Conservation (phyloP, 2,329 filamentous ascomycete genomes). For the Graphilbum ipis-grandicollis region DNA sequence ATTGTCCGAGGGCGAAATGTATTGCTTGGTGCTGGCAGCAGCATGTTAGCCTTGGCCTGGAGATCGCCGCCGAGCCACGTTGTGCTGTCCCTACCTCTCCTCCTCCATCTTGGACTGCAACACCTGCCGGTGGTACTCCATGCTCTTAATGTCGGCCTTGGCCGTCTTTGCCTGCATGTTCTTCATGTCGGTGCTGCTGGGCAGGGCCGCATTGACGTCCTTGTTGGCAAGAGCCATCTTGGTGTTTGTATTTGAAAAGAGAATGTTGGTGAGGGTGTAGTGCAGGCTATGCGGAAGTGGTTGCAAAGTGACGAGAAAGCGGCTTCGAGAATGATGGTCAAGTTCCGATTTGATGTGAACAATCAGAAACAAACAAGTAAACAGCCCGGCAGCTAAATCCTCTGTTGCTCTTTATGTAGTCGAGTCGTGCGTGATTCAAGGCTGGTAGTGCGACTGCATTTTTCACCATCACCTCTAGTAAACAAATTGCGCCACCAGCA, state of each 20-base stretch:
- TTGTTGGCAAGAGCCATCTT: conserved; percentile 38
- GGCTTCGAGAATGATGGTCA: too few species aligned
- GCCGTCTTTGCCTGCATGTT: conserved; percentile 38
- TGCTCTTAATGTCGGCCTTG: conserved; percentile 37
- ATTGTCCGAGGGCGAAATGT: conserved; percentile 72
- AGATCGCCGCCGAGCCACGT: not conserved
- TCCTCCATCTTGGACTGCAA: conserved; percentile 55
- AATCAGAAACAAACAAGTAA: too few species aligned
- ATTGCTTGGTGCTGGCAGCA: conserved; percentile 20
- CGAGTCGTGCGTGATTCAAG: too few species aligned
- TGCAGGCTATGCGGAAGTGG: too few species aligned
- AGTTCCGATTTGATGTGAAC: too few species aligned
- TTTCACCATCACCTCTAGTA: too few species aligned
- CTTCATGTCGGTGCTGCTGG: conserved; percentile 15
- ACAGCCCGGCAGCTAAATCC: too few species aligned
- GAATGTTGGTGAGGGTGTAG: too few species aligned
- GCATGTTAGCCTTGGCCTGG: not conserved
- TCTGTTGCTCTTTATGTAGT: too few species aligned
- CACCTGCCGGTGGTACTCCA: conserved; percentile 65
- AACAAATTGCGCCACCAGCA: too few species aligned
- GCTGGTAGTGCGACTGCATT: too few species aligned
- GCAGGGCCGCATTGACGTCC: conserved; percentile 43
- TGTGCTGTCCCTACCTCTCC: conserved; percentile 34
- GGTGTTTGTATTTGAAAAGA: not conserved
- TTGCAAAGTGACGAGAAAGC: too few species aligned